Evolutionary conservation across 1,284 basidiomycete genomes (phyloP), one percentile per base, ranked within the genome.

Genomic region (Agaricales sp.): DNA sequence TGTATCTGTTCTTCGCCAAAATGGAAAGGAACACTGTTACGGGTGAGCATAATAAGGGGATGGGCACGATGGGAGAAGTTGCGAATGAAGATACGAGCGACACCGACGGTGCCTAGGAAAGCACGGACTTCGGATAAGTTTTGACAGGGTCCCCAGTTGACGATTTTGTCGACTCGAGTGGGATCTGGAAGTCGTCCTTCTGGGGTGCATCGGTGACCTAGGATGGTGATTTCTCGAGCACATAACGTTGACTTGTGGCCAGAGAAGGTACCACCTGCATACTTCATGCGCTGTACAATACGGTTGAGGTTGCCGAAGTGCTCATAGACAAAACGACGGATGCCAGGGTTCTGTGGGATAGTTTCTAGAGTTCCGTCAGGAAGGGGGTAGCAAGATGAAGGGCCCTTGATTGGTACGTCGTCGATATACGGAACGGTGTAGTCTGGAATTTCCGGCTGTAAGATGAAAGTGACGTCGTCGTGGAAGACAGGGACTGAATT

Each of bases 401-500:
- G 61, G 2, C 59, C 64, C 49, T 52, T 51, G 4, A 59, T 45
- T 0, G 58, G 55, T 18, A 55, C 54, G 50, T 67, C 63, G 48
- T 67, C 60, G 25, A 66, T 59, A 48, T 61, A 70, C 2, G 60
- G 61, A 2, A 55, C 51, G 1, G 66, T 61, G 14, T 58, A n/a
- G 6, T 66, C 23, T 2, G 62, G 62, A n/a, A 70, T 68, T 45
- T 71, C 61, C 2, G 54, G 51, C 26, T 64, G 58, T 0, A 72
- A 54, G 24, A 68, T 67, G 46, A 59, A 62, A 0, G 59, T 61
- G 1, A 70, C 55, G 50, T 66, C 57, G 35, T 62, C 61, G 49
- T 69, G 65, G 45, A 67, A 64, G 12, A 67, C 63, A 0, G 62
- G 61, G 0, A 67, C 61, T 0, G 63, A 69, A 46, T 71, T 69